These are phyloP conservation scores for Cladophialophora bantiana DNA, from an alignment of 2,329 filamentous ascomycete species.

Conservation along the genomic window DNA sequence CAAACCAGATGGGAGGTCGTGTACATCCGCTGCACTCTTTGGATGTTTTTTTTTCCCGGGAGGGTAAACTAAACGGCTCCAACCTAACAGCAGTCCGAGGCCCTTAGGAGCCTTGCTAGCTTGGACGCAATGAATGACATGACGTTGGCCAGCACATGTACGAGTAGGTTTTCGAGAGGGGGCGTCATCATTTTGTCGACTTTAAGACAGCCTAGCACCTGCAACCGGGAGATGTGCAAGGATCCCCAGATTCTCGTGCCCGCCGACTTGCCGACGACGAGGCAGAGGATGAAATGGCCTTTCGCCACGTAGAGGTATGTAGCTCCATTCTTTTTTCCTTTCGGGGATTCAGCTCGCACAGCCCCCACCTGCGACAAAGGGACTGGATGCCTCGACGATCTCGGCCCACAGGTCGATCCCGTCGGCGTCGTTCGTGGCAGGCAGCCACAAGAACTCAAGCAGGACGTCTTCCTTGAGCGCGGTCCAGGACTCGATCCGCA, in stretches of 20 bases:
- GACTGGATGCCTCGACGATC: slow-evolving; percentile 13
- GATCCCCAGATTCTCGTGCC: no score
- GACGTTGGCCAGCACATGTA: background rate
- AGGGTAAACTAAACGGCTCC: background rate
- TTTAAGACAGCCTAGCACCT: no score
- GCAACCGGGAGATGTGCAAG: no score
- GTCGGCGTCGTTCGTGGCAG: slow-evolving; percentile 23
- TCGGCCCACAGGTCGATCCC: slow-evolving; percentile 12
- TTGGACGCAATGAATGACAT: background rate
- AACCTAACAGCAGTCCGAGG: background rate
- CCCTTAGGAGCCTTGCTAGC: background rate
- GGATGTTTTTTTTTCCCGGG: background rate
- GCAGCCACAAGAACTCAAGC: slow-evolving; percentile 27
- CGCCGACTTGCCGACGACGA: no score
- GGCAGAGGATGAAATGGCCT: no score
- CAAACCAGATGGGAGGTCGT: background rate
- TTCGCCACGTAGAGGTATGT: no score
- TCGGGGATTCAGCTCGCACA: background rate
- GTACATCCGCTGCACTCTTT: background rate
- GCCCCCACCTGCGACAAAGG: background rate
- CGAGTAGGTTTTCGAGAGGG: background rate
- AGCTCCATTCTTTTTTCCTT: background rate
- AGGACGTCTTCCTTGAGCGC: slow-evolving; percentile 22
- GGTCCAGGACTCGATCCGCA: slow-evolving; percentile 21
- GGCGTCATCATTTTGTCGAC: background rate